Evolutionary conservation across 257 asterid genomes (phyloP).

Genomic region (Nyctanthes arbortristis): DNA sequence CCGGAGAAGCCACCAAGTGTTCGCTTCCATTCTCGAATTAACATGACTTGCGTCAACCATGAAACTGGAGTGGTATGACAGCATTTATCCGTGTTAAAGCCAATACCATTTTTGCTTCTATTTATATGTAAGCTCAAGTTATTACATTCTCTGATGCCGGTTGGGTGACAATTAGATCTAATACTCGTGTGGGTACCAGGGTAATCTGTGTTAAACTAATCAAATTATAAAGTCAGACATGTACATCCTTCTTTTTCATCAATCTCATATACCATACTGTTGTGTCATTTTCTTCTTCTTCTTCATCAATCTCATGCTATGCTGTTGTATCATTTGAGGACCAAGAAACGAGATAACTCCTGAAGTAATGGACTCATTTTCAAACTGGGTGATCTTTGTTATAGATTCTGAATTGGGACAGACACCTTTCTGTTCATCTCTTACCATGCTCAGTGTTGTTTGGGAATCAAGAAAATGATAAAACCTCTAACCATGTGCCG

Average conservation of each 20-base stretch:
- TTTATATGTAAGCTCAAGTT: not conserved
- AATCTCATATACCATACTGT: no score
- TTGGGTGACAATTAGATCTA: no score
- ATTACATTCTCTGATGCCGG: not conserved
- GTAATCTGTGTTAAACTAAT: no score
- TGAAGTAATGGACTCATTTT: not conserved
- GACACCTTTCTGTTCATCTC: not conserved
- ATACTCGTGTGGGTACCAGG: no score
- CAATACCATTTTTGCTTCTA: not conserved
- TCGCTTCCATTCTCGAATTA: constrained; percentile 53
- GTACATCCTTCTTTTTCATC: no score
- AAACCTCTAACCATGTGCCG: not conserved
- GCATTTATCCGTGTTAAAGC: not conserved
- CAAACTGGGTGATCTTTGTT: not conserved
- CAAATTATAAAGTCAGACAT: no score
- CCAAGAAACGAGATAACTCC: constrained; percentile 18
- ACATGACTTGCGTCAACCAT: constrained; percentile 55
- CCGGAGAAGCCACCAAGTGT: constrained; percentile 60
- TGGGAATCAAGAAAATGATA: no score
- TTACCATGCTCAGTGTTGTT: no score
- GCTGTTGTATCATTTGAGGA: not conserved
- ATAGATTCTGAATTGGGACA: not conserved
- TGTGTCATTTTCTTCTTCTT: no score
- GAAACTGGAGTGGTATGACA: constrained; percentile 51
- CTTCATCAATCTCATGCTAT: no score